phyloP scores from a whole-genome alignment of 2,329 filamentous ascomycete species.

The Fusarium duplospermum region DNA sequence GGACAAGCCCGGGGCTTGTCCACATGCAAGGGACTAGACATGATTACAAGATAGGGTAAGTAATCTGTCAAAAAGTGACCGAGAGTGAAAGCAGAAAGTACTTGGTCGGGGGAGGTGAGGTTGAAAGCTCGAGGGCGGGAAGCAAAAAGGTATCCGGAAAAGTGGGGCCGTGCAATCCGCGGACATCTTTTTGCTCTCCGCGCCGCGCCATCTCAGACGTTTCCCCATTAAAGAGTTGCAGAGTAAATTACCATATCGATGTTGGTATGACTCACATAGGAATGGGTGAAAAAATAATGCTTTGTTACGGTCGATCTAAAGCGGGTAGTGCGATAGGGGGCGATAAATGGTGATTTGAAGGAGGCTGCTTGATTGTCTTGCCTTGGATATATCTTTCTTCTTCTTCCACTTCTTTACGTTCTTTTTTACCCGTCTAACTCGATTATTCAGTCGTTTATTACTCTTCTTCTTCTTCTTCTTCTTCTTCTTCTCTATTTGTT shows the following conservation, averaged over 20 bases:
- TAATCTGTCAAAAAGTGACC: not conserved
- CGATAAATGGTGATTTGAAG: not conserved
- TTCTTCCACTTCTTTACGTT: not conserved
- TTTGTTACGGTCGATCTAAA: not conserved
- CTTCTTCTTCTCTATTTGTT: not conserved
- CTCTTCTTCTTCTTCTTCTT: not conserved
- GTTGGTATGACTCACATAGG: not conserved
- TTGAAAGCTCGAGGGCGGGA: not conserved
- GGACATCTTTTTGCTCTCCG: not conserved
- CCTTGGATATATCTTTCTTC: not conserved
- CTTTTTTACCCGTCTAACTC: not conserved
- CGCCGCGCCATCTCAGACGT: not conserved
- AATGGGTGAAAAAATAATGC: not conserved
- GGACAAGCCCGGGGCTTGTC: not conserved
- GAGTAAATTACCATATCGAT: not conserved
- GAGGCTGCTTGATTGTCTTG: not conserved
- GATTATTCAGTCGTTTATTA: not conserved
- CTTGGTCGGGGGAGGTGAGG: not conserved
- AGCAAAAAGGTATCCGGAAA: not conserved
- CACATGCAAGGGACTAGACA: not conserved
- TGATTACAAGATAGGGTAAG: not conserved
- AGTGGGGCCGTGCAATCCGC: not conserved
- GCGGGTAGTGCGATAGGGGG: not conserved
- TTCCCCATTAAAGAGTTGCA: not conserved
- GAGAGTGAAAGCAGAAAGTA: not conserved